phyloP scores from a whole-genome alignment of 2,329 filamentous ascomycete species.

The Furcasterigmium furcatum region DNA sequence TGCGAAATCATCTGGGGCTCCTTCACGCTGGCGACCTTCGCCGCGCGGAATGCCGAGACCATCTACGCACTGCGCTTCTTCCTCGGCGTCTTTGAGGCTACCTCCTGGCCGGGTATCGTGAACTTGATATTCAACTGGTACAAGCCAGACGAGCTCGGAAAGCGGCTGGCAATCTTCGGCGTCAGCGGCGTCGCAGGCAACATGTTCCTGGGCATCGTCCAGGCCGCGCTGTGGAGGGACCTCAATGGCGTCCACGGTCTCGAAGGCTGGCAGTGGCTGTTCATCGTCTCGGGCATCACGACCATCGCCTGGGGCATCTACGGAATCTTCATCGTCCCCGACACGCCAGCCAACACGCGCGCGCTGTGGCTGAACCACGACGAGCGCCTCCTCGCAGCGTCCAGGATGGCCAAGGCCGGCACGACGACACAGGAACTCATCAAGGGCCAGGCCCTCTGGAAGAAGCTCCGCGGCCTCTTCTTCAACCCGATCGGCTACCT shows the following conservation, averaged over 20 bases:
- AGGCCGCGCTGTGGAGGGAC: slow-evolving; percentile 35
- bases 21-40: slow-evolving; percentile 16
- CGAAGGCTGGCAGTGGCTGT: slow-evolving; percentile 42
- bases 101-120: slow-evolving; percentile 26
- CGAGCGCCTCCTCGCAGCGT: slow-evolving; percentile 19
- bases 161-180: slow-evolving; percentile 39
- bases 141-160: slow-evolving; percentile 35
- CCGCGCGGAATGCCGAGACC: slow-evolving; percentile 22
- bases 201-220: slow-evolving; percentile 41
- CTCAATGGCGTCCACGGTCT: slow-evolving; percentile 36
- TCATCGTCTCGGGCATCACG: slow-evolving; percentile 39
- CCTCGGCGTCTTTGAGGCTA: slow-evolving; percentile 27
- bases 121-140: slow-evolving; percentile 46
- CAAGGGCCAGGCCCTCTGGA: slow-evolving; percentile 15
- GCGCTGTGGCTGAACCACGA: slow-evolving; percentile 22
- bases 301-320: slow-evolving; percentile 36
- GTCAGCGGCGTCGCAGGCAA: slow-evolving; percentile 38
- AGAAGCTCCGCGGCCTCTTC: slow-evolving; percentile 20
- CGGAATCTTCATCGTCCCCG: slow-evolving; percentile 33
- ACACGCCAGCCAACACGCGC: slow-evolving; percentile 23
- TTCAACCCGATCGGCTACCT: slow-evolving; percentile 25
- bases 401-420: slow-evolving; percentile 22
- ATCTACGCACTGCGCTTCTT: slow-evolving; percentile 32
- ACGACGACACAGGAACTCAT: slow-evolving; percentile 23
- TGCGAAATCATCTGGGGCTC: slow-evolving; percentile 35